Evolutionary conservation across 75 land plant genomes (phyloP).

Genomic region (Picea glauca): DNA sequence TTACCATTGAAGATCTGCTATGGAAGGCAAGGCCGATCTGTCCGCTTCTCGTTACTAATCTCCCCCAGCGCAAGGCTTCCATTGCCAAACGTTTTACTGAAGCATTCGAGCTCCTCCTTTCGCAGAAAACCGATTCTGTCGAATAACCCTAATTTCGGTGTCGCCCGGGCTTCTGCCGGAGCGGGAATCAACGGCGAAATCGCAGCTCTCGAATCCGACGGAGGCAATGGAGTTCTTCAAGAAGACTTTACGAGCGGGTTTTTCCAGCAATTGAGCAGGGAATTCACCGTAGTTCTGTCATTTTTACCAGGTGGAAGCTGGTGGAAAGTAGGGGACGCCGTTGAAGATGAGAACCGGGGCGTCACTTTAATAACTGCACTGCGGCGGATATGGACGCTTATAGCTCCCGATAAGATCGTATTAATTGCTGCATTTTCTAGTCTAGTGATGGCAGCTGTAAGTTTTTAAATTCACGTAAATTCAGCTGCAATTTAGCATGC

Average conservation of each 20-base stretch:
- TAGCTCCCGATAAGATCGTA: slow-evolving; percentile 54
- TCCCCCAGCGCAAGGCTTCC: background rate
- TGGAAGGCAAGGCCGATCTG: background rate
- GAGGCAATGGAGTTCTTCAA: background rate
- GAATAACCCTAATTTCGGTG: background rate
- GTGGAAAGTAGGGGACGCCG: slow-evolving; percentile 56
- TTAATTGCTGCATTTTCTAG: slow-evolving; percentile 59
- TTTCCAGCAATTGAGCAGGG: background rate
- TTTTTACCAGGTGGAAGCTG: slow-evolving; percentile 77
- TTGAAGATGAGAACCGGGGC: slow-evolving; percentile 15
- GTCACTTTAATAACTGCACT: slow-evolving; percentile 57
- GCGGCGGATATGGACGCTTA: slow-evolving; percentile 61
- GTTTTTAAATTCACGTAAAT: background rate
- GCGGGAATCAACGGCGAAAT: background rate
- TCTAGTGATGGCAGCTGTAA: slow-evolving; percentile 67
- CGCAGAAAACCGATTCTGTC: background rate
- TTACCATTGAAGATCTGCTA: background rate
- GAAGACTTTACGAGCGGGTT: background rate
- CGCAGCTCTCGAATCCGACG: background rate
- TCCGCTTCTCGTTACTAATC: background rate
- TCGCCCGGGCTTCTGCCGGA: background rate
- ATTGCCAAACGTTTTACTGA: background rate
- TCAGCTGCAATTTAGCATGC: background rate
- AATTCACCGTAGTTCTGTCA: background rate
- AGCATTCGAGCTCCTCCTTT: background rate